These are phyloP conservation scores for Pelargonium fulgidum DNA, from an alignment of 441 rosid species.

Conservation along the genomic window DNA sequence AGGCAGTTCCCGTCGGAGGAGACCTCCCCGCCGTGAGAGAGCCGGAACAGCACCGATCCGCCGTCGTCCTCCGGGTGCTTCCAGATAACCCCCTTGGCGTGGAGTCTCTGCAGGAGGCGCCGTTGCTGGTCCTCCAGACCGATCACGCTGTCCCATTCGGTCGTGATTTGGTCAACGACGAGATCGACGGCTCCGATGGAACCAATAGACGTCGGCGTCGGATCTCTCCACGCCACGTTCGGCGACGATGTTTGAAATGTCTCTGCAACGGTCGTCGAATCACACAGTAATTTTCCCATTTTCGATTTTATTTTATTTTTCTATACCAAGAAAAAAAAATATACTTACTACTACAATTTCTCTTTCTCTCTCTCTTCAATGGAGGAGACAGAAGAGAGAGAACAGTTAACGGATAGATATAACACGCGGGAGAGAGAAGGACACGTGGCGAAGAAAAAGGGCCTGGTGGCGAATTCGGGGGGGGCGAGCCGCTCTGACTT, in stretches of 20 bases:
- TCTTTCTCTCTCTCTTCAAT: conserved; percentile 21
- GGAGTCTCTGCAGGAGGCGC: conserved; percentile 61
- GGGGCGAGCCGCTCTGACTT: conserved; percentile 12
- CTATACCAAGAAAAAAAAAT: not conserved
- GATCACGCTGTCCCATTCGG: conserved; percentile 61
- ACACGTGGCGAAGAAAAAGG: conserved; percentile 63
- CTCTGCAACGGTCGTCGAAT: conserved; percentile 52
- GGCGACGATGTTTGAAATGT: conserved; percentile 43
- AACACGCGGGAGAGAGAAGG: conserved; percentile 15
- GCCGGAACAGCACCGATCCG: conserved; percentile 57
- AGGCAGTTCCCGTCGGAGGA: conserved; percentile 93
- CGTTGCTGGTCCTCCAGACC: conserved; percentile 88
- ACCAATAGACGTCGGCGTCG: conserved; percentile 30
- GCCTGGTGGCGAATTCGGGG: too few species aligned
- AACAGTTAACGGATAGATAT: conserved; percentile 18
- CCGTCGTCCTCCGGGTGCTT: conserved; percentile 50
- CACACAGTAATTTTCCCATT: conserved; percentile 84
- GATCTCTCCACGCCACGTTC: conserved; percentile 52
- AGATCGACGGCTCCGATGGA: conserved; percentile 38
- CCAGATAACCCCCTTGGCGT: conserved; percentile 78
- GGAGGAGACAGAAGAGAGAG: conserved; percentile 21
- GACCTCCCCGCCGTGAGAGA: conserved; percentile 87
- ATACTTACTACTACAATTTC: not conserved
- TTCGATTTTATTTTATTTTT: not conserved
- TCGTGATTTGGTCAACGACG: conserved; percentile 27